Evolutionary conservation across 495 filamentous ascomycete species (phyloP).

Genomic region (Terfezia claveryi): DNA sequence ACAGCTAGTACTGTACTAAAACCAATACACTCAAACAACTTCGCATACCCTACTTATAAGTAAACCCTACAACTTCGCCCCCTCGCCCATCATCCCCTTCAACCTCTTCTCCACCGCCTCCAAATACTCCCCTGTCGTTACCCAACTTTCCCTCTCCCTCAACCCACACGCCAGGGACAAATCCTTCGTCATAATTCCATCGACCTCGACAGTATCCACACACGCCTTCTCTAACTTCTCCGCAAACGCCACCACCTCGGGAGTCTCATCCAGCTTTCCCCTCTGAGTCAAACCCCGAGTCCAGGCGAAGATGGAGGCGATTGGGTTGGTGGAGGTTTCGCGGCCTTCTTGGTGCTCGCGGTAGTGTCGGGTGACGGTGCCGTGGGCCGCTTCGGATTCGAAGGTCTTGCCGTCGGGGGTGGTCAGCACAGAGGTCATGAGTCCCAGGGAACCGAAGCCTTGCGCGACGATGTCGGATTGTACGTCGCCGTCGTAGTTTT

Average conservation of each 20-base stretch:
- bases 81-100: slow-evolving; percentile 23
- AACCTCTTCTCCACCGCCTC: slow-evolving; percentile 71
- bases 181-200: slow-evolving; percentile 98
- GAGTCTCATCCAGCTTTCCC: slow-evolving; percentile 70
- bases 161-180: slow-evolving; percentile 76
- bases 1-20: too few relatives aligned
- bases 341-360: slow-evolving; percentile 93
- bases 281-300: slow-evolving; percentile 85
- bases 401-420: slow-evolving; percentile 90
- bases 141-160: slow-evolving; percentile 59
- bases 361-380: slow-evolving; percentile 95
- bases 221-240: slow-evolving; percentile 86
- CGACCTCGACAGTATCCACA: slow-evolving; percentile 73
- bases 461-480: slow-evolving; percentile 97
- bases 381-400: slow-evolving; percentile 93
- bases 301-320: slow-evolving; percentile 97
- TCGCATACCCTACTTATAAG: too few relatives aligned
- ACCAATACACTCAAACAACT: too few relatives aligned
- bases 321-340: slow-evolving; percentile 95
- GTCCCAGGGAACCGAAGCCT: slow-evolving; percentile 89
- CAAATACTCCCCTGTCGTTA: slow-evolving; percentile 74
- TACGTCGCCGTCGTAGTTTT: slow-evolving; percentile 99
- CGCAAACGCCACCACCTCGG: slow-evolving; percentile 70
- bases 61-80: too few relatives aligned
- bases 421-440: slow-evolving; percentile 94